Percentiles rank a stretch among this genome's conserved stretches.
Conservation (phyloP, 805 yeast species). For the Komagataella pseudopastoris region DNA sequence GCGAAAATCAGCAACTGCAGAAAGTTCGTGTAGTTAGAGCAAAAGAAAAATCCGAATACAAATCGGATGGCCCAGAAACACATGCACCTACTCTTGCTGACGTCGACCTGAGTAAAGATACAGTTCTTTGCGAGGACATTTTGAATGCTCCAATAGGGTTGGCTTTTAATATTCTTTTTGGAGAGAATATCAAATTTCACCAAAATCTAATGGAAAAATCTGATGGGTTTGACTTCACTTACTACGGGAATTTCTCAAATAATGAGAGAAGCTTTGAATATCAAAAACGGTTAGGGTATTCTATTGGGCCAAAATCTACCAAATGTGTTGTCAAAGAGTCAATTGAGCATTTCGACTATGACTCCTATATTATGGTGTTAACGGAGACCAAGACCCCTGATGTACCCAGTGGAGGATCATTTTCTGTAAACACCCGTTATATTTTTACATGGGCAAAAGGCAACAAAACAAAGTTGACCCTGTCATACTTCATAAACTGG, state of each 20-base stretch:
- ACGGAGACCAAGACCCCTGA: constrained; percentile 73
- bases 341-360: constrained; percentile 39
- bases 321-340: constrained; percentile 46
- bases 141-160: constrained; percentile 69
- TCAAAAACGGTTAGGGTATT: constrained; percentile 58
- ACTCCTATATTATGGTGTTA: constrained; percentile 42
- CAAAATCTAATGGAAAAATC: constrained; percentile 23
- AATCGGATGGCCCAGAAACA: constrained; percentile 48
- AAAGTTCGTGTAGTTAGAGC: constrained; percentile 16
- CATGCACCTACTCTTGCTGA: constrained; percentile 46
- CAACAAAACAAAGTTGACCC: constrained; percentile 42
- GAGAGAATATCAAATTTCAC: constrained; percentile 33
- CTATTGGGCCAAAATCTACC: constrained; percentile 92
- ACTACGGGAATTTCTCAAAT: constrained; percentile 20
- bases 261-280: constrained; percentile 48
- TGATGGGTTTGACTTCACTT: constrained; percentile 32
- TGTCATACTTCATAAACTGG: constrained; percentile 82
- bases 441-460: constrained; percentile 61
- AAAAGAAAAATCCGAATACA: constrained; percentile 23
- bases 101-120: constrained; percentile 31
- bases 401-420: constrained; percentile 85
- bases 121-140: constrained; percentile 30
- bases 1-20: constrained; percentile 4
- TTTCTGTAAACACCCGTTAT: constrained; percentile 62
- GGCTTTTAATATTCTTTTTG: constrained; percentile 58